Evolutionary conservation across 2,329 filamentous ascomycete species (phyloP).

Genomic region (Venturia nashicola): DNA sequence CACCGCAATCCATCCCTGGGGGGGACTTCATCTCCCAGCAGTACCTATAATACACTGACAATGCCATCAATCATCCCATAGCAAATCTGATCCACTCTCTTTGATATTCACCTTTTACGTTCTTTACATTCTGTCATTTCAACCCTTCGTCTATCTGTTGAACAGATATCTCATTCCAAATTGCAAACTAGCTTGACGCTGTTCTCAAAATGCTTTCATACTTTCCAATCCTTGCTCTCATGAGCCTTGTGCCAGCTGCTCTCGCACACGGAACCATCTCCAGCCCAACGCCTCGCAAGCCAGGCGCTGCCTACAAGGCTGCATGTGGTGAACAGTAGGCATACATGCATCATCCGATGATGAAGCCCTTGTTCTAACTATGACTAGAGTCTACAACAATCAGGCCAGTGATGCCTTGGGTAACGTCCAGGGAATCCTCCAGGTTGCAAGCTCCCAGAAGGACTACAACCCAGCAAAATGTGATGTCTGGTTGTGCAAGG

Average conservation of each 20-base stretch:
- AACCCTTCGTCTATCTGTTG: conserved; percentile 4
- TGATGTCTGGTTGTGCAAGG: conserved; percentile 46
- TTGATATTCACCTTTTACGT: not conserved
- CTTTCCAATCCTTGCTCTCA: conserved; percentile 6
- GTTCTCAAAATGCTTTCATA: conserved; percentile 1
- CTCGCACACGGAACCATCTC: conserved; percentile 42
- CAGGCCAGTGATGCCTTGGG: conserved; percentile 42
- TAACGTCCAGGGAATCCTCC: conserved; percentile 44
- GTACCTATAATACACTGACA: not conserved
- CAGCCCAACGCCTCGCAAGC: conserved; percentile 35
- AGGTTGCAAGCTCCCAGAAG: conserved; percentile 33
- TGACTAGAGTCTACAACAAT: conserved; percentile 32
- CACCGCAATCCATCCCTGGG: not conserved
- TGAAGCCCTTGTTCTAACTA: not conserved
- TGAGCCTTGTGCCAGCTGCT: conserved; percentile 26
- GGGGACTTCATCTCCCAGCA: not conserved
- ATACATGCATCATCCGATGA: not conserved
- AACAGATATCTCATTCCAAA: not conserved
- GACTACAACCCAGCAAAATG: conserved; percentile 38
- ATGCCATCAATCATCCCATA: not conserved
- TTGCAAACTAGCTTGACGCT: conserved; percentile 4
- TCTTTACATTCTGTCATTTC: conserved; percentile 2
- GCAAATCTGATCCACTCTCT: not conserved
- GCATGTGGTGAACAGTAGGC: conserved; percentile 39
- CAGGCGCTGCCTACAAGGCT: conserved; percentile 37